A percentile compares a stretch with the other conserved stretches of the same genome.
These are phyloP conservation scores for Solanum acaule DNA, from an alignment of 257 asterid genomes.

Conservation along the genomic window DNA sequence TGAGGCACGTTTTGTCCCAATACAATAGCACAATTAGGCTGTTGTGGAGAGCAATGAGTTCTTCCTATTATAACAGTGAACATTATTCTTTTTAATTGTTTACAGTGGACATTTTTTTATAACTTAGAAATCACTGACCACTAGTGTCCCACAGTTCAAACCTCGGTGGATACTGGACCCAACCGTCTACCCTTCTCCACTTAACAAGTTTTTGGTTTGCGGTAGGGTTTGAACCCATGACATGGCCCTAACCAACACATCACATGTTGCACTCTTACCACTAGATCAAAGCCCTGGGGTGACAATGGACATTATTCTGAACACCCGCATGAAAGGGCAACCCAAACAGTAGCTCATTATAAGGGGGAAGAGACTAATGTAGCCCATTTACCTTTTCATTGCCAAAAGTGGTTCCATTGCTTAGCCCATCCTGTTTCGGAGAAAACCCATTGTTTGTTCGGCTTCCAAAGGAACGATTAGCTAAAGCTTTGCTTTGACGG, in stretches of 20 bases:
- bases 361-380: not conserved
- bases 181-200: not conserved
- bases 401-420: conserved; percentile 47
- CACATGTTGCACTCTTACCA: not conserved
- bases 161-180: not conserved
- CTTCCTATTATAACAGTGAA: not conserved
- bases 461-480: conserved; percentile 50
- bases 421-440: conserved; percentile 43
- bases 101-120: not conserved
- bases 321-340: not conserved
- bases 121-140: not conserved
- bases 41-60: not conserved
- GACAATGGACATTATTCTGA: not conserved
- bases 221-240: not conserved
- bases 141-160: not conserved
- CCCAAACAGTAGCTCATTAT: not conserved
- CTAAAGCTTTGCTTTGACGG: conserved; percentile 47
- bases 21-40: not conserved
- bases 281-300: not conserved
- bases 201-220: not conserved
- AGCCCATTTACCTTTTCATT: conserved; percentile 49
- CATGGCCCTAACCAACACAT: not conserved
- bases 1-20: not conserved
- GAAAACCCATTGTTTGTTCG: conserved; percentile 38
- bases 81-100: not conserved